Percentiles rank a stretch among this genome's conserved stretches.
Evolutionary conservation across 148 eudicot species (phyloP).

Genomic region (Selenicereus undatus): DNA sequence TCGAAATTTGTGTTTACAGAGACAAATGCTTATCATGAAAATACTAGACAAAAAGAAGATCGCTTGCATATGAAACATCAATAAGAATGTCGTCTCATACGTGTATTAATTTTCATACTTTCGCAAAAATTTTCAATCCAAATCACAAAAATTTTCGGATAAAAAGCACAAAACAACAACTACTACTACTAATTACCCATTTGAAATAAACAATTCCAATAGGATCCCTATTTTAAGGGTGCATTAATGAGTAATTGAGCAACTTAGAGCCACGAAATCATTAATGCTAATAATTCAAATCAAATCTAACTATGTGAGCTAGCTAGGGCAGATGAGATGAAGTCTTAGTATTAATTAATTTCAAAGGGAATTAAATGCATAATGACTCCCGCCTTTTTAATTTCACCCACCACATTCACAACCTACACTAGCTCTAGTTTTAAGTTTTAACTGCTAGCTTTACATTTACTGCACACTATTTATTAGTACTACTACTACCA

Average conservation of each 20-base stretch:
- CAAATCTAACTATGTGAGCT: neutral
- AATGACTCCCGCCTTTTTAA: neutral
- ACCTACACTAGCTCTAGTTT: neutral
- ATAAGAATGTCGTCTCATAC: too few relatives aligned
- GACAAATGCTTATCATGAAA: too few relatives aligned
- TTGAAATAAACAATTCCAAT: neutral
- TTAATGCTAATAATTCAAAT: neutral
- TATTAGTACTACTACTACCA: neutral
- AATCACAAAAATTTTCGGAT: too few relatives aligned
- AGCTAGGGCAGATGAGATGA: neutral
- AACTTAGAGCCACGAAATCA: neutral
- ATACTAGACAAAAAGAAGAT: too few relatives aligned
- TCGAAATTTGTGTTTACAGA: too few relatives aligned
- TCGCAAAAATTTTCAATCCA: too few relatives aligned
- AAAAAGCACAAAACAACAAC: too few relatives aligned
- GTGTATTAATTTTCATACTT: too few relatives aligned
- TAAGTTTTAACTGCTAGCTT: neutral
- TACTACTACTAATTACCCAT: neutral
- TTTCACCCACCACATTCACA: neutral
- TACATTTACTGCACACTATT: neutral
- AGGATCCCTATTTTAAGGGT: neutral
- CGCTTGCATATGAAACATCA: too few relatives aligned
- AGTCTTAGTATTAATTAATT: neutral
- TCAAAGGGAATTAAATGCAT: constrained; percentile 1
- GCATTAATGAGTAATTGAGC: neutral